These are phyloP conservation scores for Coprinopsis strossmayeri DNA, from an alignment of 768 basidiomycete species.

Conservation along the genomic window DNA sequence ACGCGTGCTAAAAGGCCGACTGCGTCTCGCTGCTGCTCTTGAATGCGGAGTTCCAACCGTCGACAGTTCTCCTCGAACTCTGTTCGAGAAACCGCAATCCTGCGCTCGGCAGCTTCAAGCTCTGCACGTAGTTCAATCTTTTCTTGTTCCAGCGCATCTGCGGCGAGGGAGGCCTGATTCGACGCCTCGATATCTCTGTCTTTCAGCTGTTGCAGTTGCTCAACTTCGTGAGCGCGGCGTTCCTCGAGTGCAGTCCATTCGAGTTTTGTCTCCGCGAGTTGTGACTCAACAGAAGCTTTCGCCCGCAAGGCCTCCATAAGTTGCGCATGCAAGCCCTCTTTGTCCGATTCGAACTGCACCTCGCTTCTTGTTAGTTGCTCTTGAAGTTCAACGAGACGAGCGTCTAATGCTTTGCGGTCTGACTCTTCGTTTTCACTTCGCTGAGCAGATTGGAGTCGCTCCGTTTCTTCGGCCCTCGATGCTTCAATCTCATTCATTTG, in stretches of 20 bases:
- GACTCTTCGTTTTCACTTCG: not conserved
- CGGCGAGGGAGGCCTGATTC: conserved; percentile 5
- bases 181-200: not conserved
- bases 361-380: conserved; percentile 1
- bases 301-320: not conserved
- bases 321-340: not conserved
- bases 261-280: not conserved
- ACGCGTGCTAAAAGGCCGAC: not conserved
- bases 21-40: not conserved
- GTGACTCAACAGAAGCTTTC: not conserved
- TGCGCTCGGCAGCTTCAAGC: not conserved
- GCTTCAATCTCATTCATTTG: too few relatives aligned
- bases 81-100: not conserved
- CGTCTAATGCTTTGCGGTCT: not conserved
- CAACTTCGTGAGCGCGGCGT: not conserved
- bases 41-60: not conserved
- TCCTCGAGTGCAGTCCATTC: not conserved
- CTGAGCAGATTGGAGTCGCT: not conserved
- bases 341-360: not conserved
- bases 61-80: not conserved
- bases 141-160: not conserved
- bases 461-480: too few relatives aligned
- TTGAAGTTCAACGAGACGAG: conserved; percentile 1
- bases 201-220: conserved; percentile 3
- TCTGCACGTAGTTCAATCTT: conserved; percentile 1